These are phyloP conservation scores for Marasmius tenuissimus DNA, from an alignment of 1,284 basidiomycete species.

Conservation along the genomic window DNA sequence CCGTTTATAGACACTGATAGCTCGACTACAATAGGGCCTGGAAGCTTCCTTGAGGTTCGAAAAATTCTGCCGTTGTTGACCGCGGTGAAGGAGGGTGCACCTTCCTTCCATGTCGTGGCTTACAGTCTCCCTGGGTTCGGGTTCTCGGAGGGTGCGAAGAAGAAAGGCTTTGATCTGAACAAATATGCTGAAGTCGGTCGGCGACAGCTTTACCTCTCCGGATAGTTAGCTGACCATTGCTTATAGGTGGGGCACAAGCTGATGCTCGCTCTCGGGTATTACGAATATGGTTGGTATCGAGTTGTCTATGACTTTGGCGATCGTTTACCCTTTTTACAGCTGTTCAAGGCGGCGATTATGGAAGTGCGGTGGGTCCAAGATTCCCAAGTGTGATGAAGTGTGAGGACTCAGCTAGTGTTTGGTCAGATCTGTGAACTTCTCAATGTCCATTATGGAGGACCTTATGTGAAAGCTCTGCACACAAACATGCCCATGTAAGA, in stretches of 20 bases:
- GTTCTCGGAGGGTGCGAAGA: conserved; percentile 46
- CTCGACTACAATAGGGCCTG: conserved; percentile 47
- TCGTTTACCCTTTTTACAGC: conserved; percentile 28
- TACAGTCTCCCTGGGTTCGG: conserved; percentile 54
- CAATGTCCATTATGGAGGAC: conserved; percentile 32
- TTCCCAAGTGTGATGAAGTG: neutral
- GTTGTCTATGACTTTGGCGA: neutral
- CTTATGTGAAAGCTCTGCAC: conserved; percentile 39
- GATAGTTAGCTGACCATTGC: neutral
- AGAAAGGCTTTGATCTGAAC: conserved; percentile 10
- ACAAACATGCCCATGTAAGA: conserved; percentile 34
- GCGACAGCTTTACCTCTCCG: neutral
- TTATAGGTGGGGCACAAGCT: conserved; percentile 45
- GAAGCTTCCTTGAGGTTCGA: conserved; percentile 53
- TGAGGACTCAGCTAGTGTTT: neutral
- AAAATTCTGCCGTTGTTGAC: conserved; percentile 55
- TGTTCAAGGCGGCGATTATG: conserved; percentile 57
- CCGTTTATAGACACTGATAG: neutral
- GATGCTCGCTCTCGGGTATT: conserved; percentile 52
- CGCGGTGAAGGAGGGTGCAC: conserved; percentile 37
- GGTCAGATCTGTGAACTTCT: conserved; percentile 30
- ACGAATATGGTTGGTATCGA: conserved; percentile 48
- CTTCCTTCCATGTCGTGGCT: conserved; percentile 60
- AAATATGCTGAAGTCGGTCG: conserved; percentile 40
- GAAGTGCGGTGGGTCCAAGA: conserved; percentile 30